Evolutionary conservation across 1,284 basidiomycete genomes (phyloP).

Genomic region (Clitocybe nebularis): DNA sequence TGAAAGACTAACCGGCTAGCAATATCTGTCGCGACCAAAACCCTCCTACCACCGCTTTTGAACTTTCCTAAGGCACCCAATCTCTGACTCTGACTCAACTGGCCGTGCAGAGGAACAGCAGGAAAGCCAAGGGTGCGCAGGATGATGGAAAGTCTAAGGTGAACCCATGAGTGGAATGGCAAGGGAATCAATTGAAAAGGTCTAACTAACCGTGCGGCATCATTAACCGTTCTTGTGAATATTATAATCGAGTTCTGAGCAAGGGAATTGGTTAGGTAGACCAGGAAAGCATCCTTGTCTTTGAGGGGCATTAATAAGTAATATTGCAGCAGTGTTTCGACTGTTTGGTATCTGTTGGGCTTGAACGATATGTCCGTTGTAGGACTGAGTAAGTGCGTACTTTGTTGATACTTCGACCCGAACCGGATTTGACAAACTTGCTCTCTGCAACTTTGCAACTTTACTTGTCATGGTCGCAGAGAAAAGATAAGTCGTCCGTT

Average conservation of each 20-base stretch:
- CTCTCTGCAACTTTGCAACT: conserved; percentile 94
- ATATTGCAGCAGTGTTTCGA: conserved; percentile 92
- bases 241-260: conserved; percentile 94
- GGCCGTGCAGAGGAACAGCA: conserved; percentile 94
- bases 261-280: conserved; percentile 87
- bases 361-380: not conserved
- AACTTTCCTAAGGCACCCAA: conserved; percentile 96
- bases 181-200: conserved; percentile 1
- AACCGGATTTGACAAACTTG: conserved; percentile 94
- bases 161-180: conserved; percentile 1
- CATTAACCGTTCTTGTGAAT: conserved; percentile 94
- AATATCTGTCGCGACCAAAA: conserved; percentile 96
- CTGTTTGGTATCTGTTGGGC: conserved; percentile 84
- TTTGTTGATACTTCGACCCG: conserved; percentile 93
- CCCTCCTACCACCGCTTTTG: conserved; percentile 88
- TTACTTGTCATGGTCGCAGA: conserved; percentile 99
- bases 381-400: conserved; percentile 50
- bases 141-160: conserved; percentile 77
- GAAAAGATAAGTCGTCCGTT: conserved; percentile 94
- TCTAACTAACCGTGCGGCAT: conserved; percentile 73
- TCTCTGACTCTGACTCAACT: conserved; percentile 91
- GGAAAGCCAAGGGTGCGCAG: conserved; percentile 91
- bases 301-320: conserved; percentile 93
- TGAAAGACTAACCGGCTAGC: conserved; percentile 72
- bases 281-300: conserved; percentile 90